Conservation (phyloP, 768 basidiomycete species). For the Leccinum boreale region DNA sequence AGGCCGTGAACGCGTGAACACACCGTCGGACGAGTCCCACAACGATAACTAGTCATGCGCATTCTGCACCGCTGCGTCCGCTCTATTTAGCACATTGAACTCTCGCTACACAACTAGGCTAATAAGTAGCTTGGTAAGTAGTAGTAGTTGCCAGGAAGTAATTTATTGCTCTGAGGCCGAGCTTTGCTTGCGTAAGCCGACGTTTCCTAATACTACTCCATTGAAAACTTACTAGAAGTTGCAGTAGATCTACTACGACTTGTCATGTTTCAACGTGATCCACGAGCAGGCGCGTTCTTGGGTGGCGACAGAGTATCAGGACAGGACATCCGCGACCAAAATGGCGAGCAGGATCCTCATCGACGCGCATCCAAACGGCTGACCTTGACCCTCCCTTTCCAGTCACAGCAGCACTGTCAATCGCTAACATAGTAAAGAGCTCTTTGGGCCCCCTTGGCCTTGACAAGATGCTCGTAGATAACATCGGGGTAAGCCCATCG, state of each 20-base stretch:
- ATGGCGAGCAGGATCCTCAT: constrained; percentile 54
- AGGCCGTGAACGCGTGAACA: background rate
- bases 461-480: constrained; percentile 97
- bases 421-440: constrained; percentile 97
- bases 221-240: background rate
- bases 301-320: constrained; percentile 93
- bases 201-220: background rate
- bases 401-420: constrained; percentile 95
- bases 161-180: background rate
- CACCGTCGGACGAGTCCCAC: background rate
- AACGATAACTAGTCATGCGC: background rate
- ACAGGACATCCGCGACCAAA: constrained; percentile 95
- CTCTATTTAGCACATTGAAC: background rate
- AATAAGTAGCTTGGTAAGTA: background rate
- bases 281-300: constrained; percentile 85
- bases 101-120: background rate
- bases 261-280: constrained; percentile 87
- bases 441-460: constrained; percentile 93
- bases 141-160: background rate
- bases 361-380: background rate
- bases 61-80: constrained; percentile 7
- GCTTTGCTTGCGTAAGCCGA: constrained; percentile 21
- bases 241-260: constrained; percentile 1
- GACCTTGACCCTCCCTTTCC: constrained; percentile 8
- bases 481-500: constrained; percentile 74